Evolutionary conservation across 2,329 filamentous ascomycete species (phyloP).

Genomic region (Fusarium verticillioides): DNA sequence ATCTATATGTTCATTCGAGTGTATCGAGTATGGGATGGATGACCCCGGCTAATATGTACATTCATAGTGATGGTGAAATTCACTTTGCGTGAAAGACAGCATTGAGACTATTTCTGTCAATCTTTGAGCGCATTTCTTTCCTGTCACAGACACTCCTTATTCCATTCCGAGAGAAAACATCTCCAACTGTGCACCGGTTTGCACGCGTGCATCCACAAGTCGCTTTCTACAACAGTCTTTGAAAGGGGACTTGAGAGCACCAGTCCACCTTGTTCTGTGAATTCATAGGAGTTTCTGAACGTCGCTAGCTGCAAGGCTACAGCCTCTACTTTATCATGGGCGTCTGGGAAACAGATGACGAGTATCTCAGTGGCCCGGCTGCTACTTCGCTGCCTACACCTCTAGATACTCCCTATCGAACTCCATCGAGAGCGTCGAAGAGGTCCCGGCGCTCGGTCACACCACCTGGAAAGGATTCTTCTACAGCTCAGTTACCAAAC

Average conservation of each 20-base stretch:
- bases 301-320: not conserved
- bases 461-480: slow-evolving; percentile 67
- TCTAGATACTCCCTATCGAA: slow-evolving; percentile 76
- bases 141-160: not conserved
- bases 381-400: slow-evolving; percentile 74
- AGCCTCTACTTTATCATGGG: slow-evolving; percentile 56
- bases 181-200: slow-evolving; percentile 34
- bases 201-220: slow-evolving; percentile 10
- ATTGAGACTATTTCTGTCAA: slow-evolving; percentile 9
- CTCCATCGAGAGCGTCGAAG: slow-evolving; percentile 71
- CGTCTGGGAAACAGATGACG: slow-evolving; percentile 72
- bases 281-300: not conserved
- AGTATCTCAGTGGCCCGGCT: slow-evolving; percentile 64
- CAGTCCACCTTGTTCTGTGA: not conserved
- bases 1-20: not conserved
- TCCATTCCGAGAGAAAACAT: slow-evolving; percentile 1
- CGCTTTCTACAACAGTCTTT: not conserved
- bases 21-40: not conserved
- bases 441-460: slow-evolving; percentile 75
- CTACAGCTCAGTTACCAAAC: slow-evolving; percentile 63
- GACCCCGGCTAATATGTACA: slow-evolving; percentile 1
- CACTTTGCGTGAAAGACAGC: not conserved
- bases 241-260: not conserved
- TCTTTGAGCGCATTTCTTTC: slow-evolving; percentile 1
- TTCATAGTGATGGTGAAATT: slow-evolving; percentile 16